Base-by-base conservation (phyloP, 2,329 filamentous ascomycete species). In the Curvularia eragrostidis region DNA sequence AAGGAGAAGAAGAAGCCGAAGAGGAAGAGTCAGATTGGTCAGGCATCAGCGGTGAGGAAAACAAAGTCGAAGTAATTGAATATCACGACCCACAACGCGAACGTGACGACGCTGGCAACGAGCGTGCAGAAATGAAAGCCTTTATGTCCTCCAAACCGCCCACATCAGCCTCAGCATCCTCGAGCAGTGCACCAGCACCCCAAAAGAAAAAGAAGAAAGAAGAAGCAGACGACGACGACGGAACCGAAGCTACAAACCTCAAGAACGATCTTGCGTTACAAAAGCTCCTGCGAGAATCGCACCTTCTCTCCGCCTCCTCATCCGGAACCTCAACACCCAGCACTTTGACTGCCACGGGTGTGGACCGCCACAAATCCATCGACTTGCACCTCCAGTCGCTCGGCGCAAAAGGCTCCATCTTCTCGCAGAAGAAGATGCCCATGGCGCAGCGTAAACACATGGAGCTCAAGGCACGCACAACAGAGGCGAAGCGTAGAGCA, bases 191-290 rank as follows among this genome's bases (percentile, higher is more conserved):
- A 64, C 57, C 59, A 32, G 10, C 28, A 8, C 34, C 36, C 13
- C 49, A 32, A 5, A 43, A 23, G 18, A 43, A 7, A 24, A 69
- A 62, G 43, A 66, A 67, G 36, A 61, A 63, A 7, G 13, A 51
- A 19, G 51, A 69, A 3, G 32, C 1, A n/a, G n/a, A n/a, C 59
- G 61, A 64, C 50, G 78, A 83, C 58, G 84, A 87, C 23, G 81
- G 84, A 58, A 77, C 84, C 18, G 87, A 89, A 72, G 76, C 81
- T 23, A 76, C 80, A 10, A 90, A 96, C 61, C 84, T 98, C 18
- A 93, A 93, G 75, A 93, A 97, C 76, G 95, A 98, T 76, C 87
- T 97, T 52, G 93, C 91, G 38, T 87, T 99, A 13, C 94, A 97
- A 76, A 89, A 93, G 46, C 87, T 99, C 39, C 87, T 99, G 56